These are phyloP conservation scores for Aspergillus niger DNA, from an alignment of 2,329 filamentous ascomycete species.

Conservation along the genomic window DNA sequence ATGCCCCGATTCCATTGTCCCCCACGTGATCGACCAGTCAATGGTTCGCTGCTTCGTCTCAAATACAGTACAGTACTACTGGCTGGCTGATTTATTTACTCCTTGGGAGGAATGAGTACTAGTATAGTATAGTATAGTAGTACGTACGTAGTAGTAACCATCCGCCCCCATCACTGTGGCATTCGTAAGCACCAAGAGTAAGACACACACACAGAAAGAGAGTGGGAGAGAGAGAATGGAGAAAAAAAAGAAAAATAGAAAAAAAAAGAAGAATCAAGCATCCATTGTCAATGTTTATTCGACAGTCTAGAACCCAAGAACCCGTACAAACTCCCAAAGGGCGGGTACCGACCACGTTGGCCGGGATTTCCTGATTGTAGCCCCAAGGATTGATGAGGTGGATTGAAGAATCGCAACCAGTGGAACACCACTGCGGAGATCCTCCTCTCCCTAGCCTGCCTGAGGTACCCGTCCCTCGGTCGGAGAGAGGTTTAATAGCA, in stretches of 20 bases:
- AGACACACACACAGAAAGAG: too few relatives aligned
- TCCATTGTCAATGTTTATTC: neutral
- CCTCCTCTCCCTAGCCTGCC: conserved; percentile 1
- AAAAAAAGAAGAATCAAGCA: neutral
- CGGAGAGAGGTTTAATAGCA: conserved; percentile 19
- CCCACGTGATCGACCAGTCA: neutral
- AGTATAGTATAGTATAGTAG: neutral
- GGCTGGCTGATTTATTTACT: too few relatives aligned
- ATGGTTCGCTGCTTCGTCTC: neutral
- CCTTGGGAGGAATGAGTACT: too few relatives aligned
- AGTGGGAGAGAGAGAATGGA: too few relatives aligned
- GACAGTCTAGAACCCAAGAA: neutral
- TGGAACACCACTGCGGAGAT: conserved; percentile 3
- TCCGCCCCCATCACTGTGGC: neutral
- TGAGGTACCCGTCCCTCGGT: conserved; percentile 19
- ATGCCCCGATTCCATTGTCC: neutral
- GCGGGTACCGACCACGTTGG: conserved; percentile 1
- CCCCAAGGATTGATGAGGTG: neutral
- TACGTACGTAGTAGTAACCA: neutral
- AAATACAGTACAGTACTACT: neutral
- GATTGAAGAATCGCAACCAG: conserved; percentile 5
- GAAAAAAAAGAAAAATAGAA: too few relatives aligned
- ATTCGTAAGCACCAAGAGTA: neutral
- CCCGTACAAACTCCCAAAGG: neutral
- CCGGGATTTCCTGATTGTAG: neutral